Percentiles rank a stretch among this genome's conserved stretches.
phyloP scores from a whole-genome alignment of 164 flowering plant species.

The Piper betle region DNA sequence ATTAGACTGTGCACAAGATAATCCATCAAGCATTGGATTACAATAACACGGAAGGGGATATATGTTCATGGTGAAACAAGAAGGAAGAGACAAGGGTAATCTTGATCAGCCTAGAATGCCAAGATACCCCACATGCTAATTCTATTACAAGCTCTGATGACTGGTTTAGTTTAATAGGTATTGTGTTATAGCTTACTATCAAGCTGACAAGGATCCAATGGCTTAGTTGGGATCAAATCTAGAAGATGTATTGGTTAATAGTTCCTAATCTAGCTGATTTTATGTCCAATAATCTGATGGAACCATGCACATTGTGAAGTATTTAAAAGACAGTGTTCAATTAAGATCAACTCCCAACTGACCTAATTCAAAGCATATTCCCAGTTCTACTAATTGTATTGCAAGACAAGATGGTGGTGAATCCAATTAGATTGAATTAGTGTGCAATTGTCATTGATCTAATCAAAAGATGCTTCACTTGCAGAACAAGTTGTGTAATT shows the following conservation, averaged over 20 bases:
- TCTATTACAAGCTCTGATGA: neutral
- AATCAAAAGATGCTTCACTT: conserved; percentile 1
- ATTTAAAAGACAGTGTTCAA: neutral
- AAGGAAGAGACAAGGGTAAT: neutral
- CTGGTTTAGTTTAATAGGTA: neutral
- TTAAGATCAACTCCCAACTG: neutral
- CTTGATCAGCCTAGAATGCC: neutral
- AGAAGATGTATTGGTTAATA: neutral
- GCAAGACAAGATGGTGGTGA: neutral
- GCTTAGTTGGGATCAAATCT: neutral
- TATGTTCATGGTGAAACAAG: neutral
- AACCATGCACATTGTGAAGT: neutral
- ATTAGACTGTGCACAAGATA: no score
- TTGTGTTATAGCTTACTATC: neutral
- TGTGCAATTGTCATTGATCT: neutral
- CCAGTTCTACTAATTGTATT: neutral
- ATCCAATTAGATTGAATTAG: neutral
- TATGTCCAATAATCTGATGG: neutral
- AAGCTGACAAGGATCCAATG: neutral
- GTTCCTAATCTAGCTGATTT: neutral
- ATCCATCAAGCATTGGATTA: no score
- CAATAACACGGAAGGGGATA: neutral
- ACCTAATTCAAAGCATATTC: neutral
- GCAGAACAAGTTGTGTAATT: neutral
- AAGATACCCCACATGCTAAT: conserved; percentile 1